Percentiles rank a stretch among this genome's conserved stretches.
Evolutionary conservation across 23 red algal species (phyloP).

Genomic region (Gracilariopsis chorda): DNA sequence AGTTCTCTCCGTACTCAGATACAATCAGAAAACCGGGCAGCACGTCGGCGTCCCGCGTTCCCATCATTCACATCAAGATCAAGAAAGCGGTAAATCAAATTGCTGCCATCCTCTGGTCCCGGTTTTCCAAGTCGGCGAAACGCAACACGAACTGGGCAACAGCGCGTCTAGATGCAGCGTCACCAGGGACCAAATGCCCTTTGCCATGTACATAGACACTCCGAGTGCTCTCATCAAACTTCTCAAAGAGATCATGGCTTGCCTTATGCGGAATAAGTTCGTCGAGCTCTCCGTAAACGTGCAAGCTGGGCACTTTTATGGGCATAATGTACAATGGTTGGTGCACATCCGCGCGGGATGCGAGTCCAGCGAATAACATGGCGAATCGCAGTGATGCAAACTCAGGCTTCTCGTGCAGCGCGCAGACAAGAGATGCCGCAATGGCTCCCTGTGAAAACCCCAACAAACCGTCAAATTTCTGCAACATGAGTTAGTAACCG

Average conservation of each 20-base stretch:
- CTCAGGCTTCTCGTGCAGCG: neutral
- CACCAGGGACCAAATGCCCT: slow-evolving; percentile 54
- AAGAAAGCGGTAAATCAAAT: neutral
- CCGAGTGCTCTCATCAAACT: neutral
- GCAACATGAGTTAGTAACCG: neutral
- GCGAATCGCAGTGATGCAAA: slow-evolving; percentile 44
- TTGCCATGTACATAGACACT: neutral
- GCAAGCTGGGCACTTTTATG: slow-evolving; percentile 34
- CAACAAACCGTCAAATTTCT: slow-evolving; percentile 49
- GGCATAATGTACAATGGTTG: slow-evolving; percentile 5
- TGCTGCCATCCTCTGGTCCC: neutral
- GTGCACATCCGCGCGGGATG: slow-evolving; percentile 25
- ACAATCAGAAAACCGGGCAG: neutral
- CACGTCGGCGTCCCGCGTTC: neutral
- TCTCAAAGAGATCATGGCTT: neutral
- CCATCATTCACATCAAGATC: neutral
- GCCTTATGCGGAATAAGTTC: slow-evolving; percentile 3
- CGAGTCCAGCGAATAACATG: slow-evolving; percentile 37
- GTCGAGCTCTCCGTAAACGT: slow-evolving; percentile 43
- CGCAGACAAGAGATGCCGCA: slow-evolving; percentile 34
- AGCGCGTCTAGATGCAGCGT: neutral
- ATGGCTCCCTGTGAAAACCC: slow-evolving; percentile 66
- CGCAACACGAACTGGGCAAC: slow-evolving; percentile 36
- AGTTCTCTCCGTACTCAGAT: neutral
- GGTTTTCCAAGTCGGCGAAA: neutral